A percentile compares a stretch with the other conserved stretches of the same genome.
Evolutionary conservation across 2,329 filamentous ascomycete genomes (phyloP).

Genomic region (Mycosphaerella sp.): DNA sequence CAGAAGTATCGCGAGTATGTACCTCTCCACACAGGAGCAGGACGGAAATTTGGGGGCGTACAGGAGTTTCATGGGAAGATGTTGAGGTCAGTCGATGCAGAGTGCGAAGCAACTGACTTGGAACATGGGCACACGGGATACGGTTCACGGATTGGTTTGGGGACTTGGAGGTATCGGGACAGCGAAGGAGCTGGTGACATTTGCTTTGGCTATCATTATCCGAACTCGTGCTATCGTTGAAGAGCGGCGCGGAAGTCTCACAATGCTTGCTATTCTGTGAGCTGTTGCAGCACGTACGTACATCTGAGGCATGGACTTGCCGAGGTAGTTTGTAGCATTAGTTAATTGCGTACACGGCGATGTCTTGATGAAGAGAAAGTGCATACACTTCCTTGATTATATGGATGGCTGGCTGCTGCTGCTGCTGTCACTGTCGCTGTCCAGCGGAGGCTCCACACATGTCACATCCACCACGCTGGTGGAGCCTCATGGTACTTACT

Average conservation of each 20-base stretch:
- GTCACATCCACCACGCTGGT: neutral
- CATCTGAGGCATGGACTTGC: neutral
- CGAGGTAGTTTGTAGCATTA: too few relatives aligned
- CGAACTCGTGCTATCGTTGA: constrained; percentile 5
- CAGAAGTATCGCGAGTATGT: constrained; percentile 4
- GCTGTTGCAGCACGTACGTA: neutral
- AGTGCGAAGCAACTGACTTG: constrained; percentile 4
- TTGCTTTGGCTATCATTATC: neutral
- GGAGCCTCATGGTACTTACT: neutral
- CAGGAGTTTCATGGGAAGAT: constrained; percentile 8
- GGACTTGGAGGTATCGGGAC: neutral
- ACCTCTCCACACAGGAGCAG: neutral
- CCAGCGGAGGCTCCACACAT: too few relatives aligned
- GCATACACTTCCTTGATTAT: neutral
- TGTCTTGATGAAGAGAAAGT: constrained; percentile 2
- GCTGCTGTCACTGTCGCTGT: neutral
- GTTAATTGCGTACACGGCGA: constrained; percentile 1
- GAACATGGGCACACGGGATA: constrained; percentile 1
- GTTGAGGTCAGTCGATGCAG: constrained; percentile 5
- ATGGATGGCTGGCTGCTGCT: neutral
- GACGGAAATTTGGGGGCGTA: neutral
- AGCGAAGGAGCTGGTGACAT: constrained; percentile 14
- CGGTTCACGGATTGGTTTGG: neutral
- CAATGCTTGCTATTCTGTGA: neutral
- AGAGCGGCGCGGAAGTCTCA: constrained; percentile 3